Percentiles rank a stretch among this genome's conserved stretches.
Evolutionary conservation across 1,284 basidiomycete genomes (phyloP).

Genomic region (Athelia psychrophila): DNA sequence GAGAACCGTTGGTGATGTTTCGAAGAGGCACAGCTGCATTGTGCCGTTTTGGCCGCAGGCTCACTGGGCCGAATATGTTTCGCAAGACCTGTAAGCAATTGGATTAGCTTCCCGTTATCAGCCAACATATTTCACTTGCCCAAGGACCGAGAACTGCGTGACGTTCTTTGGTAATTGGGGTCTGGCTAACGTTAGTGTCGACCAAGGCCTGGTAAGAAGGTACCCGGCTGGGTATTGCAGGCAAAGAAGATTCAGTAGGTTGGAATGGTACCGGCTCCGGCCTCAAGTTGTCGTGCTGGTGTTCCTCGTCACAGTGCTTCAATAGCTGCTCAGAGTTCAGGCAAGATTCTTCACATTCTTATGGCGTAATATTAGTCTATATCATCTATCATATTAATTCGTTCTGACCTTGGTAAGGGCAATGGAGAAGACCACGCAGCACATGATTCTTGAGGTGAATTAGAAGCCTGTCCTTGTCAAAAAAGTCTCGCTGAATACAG

Average conservation of each 20-base stretch:
- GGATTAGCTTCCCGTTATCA: neutral
- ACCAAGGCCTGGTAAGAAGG: constrained; percentile 48
- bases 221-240: constrained; percentile 32
- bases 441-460: constrained; percentile 47
- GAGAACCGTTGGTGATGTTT: neutral
- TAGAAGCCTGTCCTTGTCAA: constrained; percentile 25
- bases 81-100: constrained; percentile 34
- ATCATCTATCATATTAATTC: constrained; percentile 1
- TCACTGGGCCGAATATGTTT: constrained; percentile 42
- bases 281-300: constrained; percentile 29
- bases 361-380: neutral
- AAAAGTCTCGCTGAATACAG: constrained; percentile 38
- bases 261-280: constrained; percentile 30
- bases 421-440: constrained; percentile 34
- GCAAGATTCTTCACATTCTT: constrained; percentile 43
- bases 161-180: constrained; percentile 41
- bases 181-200: constrained; percentile 35
- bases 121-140: constrained; percentile 33
- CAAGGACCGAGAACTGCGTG: constrained; percentile 50
- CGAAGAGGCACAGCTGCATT: constrained; percentile 30
- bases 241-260: constrained; percentile 26
- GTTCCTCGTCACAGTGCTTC: constrained; percentile 30
- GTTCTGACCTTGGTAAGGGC: constrained; percentile 45
- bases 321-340: constrained; percentile 31
- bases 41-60: constrained; percentile 28